Percentiles rank a stretch among this genome's conserved stretches.
These are phyloP conservation scores for Lentinula sp. DNA, from an alignment of 768 basidiomycete species.

Conservation along the genomic window DNA sequence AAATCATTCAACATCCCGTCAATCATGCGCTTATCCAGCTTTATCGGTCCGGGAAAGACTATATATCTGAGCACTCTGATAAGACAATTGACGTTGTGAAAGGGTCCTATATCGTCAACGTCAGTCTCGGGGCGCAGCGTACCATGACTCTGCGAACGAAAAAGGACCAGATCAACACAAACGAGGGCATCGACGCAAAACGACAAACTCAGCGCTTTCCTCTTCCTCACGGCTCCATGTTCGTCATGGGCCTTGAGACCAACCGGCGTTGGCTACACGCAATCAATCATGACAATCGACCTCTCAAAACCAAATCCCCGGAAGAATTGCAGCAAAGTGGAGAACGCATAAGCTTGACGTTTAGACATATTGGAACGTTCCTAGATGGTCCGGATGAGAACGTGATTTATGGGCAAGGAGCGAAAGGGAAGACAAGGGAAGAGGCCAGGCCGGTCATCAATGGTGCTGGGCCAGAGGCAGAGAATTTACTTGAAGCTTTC, in stretches of 20 bases:
- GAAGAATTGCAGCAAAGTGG: constrained; percentile 53
- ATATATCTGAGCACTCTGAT: constrained; percentile 83
- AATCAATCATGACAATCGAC: constrained; percentile 73
- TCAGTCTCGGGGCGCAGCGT: constrained; percentile 74
- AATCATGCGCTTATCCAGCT: constrained; percentile 83
- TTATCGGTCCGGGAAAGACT: constrained; percentile 74
- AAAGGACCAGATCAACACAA: constrained; percentile 31
- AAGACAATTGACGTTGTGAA: constrained; percentile 79
- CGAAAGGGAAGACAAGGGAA: constrained; percentile 52
- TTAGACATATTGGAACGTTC: constrained; percentile 75
- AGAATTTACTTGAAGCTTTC: constrained; percentile 53
- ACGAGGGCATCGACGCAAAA: not conserved
- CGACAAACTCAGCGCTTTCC: constrained; percentile 52
- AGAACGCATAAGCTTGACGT: constrained; percentile 74
- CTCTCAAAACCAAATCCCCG: constrained; percentile 39
- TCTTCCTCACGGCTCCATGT: constrained; percentile 78
- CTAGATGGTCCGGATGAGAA: constrained; percentile 21
- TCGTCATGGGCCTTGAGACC: constrained; percentile 69
- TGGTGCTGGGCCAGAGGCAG: constrained; percentile 23
- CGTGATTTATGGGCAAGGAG: constrained; percentile 70
- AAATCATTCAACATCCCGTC: constrained; percentile 54
- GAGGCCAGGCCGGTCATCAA: constrained; percentile 48
- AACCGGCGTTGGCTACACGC: constrained; percentile 74
- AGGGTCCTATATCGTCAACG: constrained; percentile 73
- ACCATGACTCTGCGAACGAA: constrained; percentile 71